Evolutionary conservation across 2,329 filamentous ascomycete species (phyloP), one percentile per base, ranked within the genome.

Genomic region (Ceratocystiopsis minuta): DNA sequence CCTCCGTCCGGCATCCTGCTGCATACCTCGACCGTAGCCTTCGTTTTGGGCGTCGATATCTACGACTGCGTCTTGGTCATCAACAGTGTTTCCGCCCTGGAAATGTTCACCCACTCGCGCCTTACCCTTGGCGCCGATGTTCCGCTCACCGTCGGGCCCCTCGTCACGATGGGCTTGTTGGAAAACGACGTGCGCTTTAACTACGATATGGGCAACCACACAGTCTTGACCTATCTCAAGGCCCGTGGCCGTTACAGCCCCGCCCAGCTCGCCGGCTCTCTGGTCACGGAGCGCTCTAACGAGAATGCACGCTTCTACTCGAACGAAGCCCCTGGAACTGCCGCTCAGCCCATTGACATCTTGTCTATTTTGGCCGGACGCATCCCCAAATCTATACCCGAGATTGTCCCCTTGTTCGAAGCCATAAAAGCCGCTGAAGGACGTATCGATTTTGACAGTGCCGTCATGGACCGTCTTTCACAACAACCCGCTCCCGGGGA

Each of bases 21-120:
- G 38, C 88, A 96, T 55, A 94, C 88, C 0, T 75, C 84, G 1
- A 85, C 81, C 1, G 68, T 95, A 32, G 88, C 86, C 33, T 95
- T 96, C 54, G 72, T 94, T 41, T 78, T 87, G 6, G 88, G 87
- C 3, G 80, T 94, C 35, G 88, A 96, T 55, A 86, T 95, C 31
- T 96, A 95, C 64, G 88, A 96, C 57, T 94, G 87, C 54, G 81
- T 96, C 14, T 71, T 95, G 10, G 81, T 95, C 33, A 87, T 95
- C 55, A 95, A 93, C 62, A 86, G 81, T 37, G 75, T 82, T 37
- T 72, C 83, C 43, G 85, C 86, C 7, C 64, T 96, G 38, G 81
- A 94, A 50, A 75, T 81, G 1, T 92, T 95, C 55, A 85, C 82
- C 33, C 78, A 77, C 44, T 64, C 88, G 4, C 73, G 80, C 41